phyloP scores from a whole-genome alignment of 306 rosid species.

The Gastrolobium bilobum region DNA sequence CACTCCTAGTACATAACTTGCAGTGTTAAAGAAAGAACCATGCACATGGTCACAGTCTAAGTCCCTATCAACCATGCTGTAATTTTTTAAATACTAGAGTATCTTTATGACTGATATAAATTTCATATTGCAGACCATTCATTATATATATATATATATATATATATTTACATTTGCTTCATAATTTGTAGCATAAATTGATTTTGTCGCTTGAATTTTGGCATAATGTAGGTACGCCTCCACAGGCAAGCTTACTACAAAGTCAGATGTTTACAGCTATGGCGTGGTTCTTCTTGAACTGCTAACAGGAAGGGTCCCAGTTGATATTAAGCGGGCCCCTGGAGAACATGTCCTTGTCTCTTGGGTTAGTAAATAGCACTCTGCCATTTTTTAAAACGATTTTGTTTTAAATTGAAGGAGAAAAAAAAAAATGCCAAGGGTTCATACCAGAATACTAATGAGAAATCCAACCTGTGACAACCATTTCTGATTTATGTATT shows the following conservation, averaged over 20 bases:
- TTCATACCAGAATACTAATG: not conserved
- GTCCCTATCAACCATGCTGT: conserved; percentile 65
- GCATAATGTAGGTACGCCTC: conserved; percentile 78
- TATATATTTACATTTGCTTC: not conserved
- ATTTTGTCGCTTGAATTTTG: conserved; percentile 36
- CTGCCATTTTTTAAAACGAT: conserved; percentile 2
- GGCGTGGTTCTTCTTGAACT: conserved; percentile 96
- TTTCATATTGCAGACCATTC: not conserved
- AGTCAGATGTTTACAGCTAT: conserved; percentile 92
- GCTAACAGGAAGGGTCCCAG: conserved; percentile 91
- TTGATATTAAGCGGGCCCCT: conserved; percentile 79
- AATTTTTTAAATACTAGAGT: conserved; percentile 22
- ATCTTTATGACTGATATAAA: not conserved
- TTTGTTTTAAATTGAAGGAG: conserved; percentile 10
- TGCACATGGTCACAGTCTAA: conserved; percentile 57
- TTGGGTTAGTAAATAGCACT: conserved; percentile 71
- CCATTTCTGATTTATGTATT: conserved; percentile 2
- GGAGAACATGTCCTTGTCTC: conserved; percentile 97
- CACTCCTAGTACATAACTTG: conserved; percentile 43
- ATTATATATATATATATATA: not conserved
- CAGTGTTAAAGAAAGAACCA: conserved; percentile 46
- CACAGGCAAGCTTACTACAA: conserved; percentile 89
- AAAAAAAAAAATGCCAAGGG: not conserved
- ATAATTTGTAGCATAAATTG: not conserved
- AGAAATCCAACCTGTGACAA: conserved; percentile 22